Conservation (phyloP, 495 filamentous ascomycete species). For the Neurospora tetraspora region DNA sequence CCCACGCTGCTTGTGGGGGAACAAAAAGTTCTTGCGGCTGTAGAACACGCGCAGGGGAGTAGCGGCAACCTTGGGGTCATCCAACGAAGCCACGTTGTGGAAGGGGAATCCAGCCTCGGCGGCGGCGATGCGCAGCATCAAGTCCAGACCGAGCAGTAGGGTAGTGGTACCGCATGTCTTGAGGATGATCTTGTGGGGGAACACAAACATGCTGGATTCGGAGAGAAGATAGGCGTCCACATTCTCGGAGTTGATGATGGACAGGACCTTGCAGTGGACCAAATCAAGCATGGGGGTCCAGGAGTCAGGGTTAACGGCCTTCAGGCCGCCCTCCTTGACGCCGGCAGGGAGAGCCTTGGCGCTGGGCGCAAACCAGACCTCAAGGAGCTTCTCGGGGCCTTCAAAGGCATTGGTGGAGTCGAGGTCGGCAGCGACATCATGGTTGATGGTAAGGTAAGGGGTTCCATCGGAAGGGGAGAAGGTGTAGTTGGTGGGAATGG, state of each 20-base stretch:
- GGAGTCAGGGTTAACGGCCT: conserved; percentile 68
- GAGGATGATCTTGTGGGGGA: conserved; percentile 95
- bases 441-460: conserved; percentile 90
- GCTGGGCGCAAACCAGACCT: conserved; percentile 95
- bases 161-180: conserved; percentile 99
- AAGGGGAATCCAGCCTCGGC: conserved; percentile 76
- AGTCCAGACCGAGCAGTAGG: conserved; percentile 74
- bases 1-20: conserved; percentile 86
- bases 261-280: conserved; percentile 97
- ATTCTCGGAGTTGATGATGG: conserved; percentile 85
- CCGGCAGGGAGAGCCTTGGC: conserved; percentile 59
- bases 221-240: conserved; percentile 96
- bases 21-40: conserved; percentile 96
- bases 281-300: conserved; percentile 98
- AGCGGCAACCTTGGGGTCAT: conserved; percentile 59
- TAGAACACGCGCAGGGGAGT: conserved; percentile 96
- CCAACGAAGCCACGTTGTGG: conserved; percentile 34
- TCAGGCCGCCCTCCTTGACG: conserved; percentile 67
- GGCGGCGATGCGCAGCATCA: conserved; percentile 84
- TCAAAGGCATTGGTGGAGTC: conserved; percentile 97
- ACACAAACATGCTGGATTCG: conserved; percentile 99
- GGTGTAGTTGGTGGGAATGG: conserved; percentile 66
- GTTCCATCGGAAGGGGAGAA: conserved; percentile 72
- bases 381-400: conserved; percentile 95
- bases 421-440: conserved; percentile 85